These are phyloP conservation scores for Myriosclerotinia curreyana DNA, from an alignment of 2,329 filamentous ascomycete genomes.

Conservation along the genomic window DNA sequence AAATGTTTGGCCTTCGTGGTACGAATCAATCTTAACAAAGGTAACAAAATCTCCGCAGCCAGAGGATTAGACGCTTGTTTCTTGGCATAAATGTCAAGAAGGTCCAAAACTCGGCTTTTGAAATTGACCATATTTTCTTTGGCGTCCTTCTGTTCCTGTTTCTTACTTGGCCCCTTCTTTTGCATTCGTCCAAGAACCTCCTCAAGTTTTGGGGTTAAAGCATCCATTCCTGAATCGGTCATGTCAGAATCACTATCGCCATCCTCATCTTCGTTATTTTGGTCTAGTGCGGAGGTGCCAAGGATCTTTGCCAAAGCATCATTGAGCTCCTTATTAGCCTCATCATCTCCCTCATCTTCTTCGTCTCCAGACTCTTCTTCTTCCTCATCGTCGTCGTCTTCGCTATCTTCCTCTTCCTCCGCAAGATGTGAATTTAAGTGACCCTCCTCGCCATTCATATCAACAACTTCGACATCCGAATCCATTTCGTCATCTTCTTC, in stretches of 20 bases:
- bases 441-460: conserved; percentile 46
- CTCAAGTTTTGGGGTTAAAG: conserved; percentile 75
- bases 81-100: conserved; percentile 81
- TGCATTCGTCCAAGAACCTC: conserved; percentile 77
- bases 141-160: conserved; percentile 82
- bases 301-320: conserved; percentile 75
- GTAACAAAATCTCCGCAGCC: conserved; percentile 67
- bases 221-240: conserved; percentile 95
- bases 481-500: conserved; percentile 42
- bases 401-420: conserved; percentile 46
- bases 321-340: conserved; percentile 52
- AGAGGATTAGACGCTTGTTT: conserved; percentile 68
- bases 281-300: conserved; percentile 64
- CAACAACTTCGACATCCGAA: conserved; percentile 51
- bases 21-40: conserved; percentile 72
- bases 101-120: conserved; percentile 88
- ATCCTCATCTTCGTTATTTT: conserved; percentile 52
- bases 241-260: conserved; percentile 73
- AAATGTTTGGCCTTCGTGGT: conserved; percentile 75
- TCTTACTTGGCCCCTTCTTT: conserved; percentile 63
- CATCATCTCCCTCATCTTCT: conserved; percentile 40
- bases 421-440: conserved; percentile 41
- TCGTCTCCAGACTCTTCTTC: conserved; percentile 42
- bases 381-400: conserved; percentile 43
- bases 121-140: conserved; percentile 89